These are phyloP conservation scores for Aspergillus indologenus DNA, from an alignment of 495 filamentous ascomycete species.

Conservation along the genomic window DNA sequence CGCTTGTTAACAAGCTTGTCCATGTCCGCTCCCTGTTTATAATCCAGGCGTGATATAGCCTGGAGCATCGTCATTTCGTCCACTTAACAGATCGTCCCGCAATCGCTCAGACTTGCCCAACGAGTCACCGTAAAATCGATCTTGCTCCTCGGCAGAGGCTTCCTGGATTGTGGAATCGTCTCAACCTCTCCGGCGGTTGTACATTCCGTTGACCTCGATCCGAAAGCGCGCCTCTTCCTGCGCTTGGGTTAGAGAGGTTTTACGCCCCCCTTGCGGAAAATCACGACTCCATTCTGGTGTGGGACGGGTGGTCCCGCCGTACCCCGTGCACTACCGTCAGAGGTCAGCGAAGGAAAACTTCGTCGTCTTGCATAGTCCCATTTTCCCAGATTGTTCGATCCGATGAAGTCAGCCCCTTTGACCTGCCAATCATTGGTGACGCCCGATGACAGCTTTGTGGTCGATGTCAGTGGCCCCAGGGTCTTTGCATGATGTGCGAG, in stretches of 20 bases:
- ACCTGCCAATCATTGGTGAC: constrained; percentile 3
- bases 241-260: background rate
- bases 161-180: background rate
- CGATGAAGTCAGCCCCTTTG: constrained; percentile 4
- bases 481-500: background rate
- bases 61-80: background rate
- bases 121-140: background rate
- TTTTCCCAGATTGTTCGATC: background rate
- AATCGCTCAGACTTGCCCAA: background rate
- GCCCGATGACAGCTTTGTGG: background rate
- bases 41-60: background rate
- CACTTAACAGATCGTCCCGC: background rate
- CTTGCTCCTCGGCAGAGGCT: background rate
- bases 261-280: constrained; percentile 2
- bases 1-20: constrained; percentile 1
- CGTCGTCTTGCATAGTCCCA: background rate
- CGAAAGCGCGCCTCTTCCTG: background rate
- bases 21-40: background rate
- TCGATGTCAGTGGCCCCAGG: background rate
- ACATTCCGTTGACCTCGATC: background rate
- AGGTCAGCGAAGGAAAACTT: background rate
- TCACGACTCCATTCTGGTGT: constrained; percentile 5
- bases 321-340: constrained; percentile 5
- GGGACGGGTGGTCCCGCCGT: constrained; percentile 6
- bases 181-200: background rate